Percentiles rank a stretch among this genome's conserved stretches.
Conservation (phyloP, 495 filamentous ascomycete species). For the Hypoxylon trugodes region DNA sequence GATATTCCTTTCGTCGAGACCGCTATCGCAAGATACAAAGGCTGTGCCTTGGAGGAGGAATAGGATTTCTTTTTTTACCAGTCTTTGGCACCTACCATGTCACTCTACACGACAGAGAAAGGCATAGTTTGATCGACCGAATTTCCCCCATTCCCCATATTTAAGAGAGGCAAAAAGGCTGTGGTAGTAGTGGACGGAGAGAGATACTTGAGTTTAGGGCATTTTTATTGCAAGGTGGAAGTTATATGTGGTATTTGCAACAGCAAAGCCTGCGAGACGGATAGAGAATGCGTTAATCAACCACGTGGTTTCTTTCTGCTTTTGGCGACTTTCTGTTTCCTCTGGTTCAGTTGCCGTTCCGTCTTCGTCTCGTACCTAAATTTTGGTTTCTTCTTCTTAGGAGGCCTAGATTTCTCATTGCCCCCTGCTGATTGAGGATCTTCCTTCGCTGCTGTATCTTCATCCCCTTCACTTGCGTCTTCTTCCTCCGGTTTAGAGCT, state of each 20-base stretch:
- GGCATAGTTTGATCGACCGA: constrained; percentile 27
- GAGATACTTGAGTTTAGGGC: constrained; percentile 28
- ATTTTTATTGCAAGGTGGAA: constrained; percentile 35
- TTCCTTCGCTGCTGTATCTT: constrained; percentile 44
- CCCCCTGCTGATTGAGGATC: constrained; percentile 43
- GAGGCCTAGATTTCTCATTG: constrained; percentile 49
- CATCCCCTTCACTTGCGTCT: constrained; percentile 57
- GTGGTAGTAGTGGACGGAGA: constrained; percentile 18
- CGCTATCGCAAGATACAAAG: constrained; percentile 28
- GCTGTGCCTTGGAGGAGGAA: constrained; percentile 21
- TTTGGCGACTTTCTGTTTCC: constrained; percentile 69
- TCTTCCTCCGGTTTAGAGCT: constrained; percentile 53
- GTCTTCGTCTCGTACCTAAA: constrained; percentile 90
- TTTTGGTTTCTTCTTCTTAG: constrained; percentile 85
- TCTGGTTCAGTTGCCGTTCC: constrained; percentile 71
- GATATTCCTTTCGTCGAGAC: constrained; percentile 28
- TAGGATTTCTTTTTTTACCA: constrained; percentile 28
- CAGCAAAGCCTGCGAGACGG: constrained; percentile 30
- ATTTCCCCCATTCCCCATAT: constrained; percentile 1
- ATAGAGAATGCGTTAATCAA: constrained; percentile 41
- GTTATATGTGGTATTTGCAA: constrained; percentile 38
- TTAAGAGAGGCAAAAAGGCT: constrained; percentile 14
- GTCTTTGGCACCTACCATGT: constrained; percentile 25
- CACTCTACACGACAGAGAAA: constrained; percentile 23
- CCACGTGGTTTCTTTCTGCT: constrained; percentile 53